Evolutionary conservation across 352 stramenopile species (phyloP), one percentile per base, ranked within the genome.

Genomic region (Thalassiosira mediterranea): DNA sequence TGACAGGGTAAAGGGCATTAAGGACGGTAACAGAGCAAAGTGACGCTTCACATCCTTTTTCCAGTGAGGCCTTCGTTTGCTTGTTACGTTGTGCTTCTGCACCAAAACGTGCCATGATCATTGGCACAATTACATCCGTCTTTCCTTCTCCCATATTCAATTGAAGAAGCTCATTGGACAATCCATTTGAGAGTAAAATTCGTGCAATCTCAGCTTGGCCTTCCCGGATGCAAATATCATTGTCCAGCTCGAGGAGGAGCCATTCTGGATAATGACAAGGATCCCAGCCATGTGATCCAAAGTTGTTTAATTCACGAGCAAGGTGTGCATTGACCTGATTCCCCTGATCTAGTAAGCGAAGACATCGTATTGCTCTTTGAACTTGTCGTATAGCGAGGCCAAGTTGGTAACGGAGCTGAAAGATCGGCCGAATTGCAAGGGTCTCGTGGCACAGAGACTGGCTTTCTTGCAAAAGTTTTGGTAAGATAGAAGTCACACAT

Each of bases 141-240:
- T 67, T 67, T 1, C 58, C 58, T 17, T 44, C 11, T 1, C 58
- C 58, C 58, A 67, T 67, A 44, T 67, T 67, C 23, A 57, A 3
- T 28, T 67, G 37, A 21, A 67, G 17, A 28, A 67, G 19, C 2
- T n/a, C 19, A 17, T 67, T 67, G 10, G 1, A 15, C 2, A 48
- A 3, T 13, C 25, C 58, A 46, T 52, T 15, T 17, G 1, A 25
- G 0, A 67, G 19, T 25, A 67, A 10, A 11, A 26, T 23, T 44
- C 25, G 29, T 56, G 58, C 58, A 3, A 67, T 40, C 42, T 44
- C 3, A 23, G 23, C 21, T 29, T 67, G 58, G 0, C 31, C 2
- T 17, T 52, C 4, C 25, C 58, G 3, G 26, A 67, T 57, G 19
- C 58, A 57, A 13, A 56, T 26, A n/a, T 67, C 58, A 26, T 67